Evolutionary conservation across 768 basidiomycete genomes (phyloP).

Genomic region (Mycena albidolilacea): DNA sequence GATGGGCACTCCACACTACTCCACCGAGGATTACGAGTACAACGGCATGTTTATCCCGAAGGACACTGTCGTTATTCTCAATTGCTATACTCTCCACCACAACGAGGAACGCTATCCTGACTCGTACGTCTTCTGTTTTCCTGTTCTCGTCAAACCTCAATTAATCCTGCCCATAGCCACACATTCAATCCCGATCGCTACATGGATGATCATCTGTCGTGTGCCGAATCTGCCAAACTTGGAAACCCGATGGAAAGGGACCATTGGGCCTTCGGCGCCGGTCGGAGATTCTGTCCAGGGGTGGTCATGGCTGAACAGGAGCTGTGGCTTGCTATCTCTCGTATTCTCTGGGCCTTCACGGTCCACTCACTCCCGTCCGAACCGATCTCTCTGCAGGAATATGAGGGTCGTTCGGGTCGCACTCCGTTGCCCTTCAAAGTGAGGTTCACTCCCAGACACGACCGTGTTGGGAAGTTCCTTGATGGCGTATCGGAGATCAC

Average conservation of each 20-base stretch:
- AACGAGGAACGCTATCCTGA: constrained; percentile 47
- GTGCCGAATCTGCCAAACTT: constrained; percentile 51
- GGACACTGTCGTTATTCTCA: constrained; percentile 38
- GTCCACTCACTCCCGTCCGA: not conserved
- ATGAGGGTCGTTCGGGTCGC: not conserved
- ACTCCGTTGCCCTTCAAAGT: not conserved
- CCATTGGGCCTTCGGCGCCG: constrained; percentile 56
- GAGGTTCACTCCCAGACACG: not conserved
- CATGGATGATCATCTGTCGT: constrained; percentile 46
- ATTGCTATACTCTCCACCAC: constrained; percentile 39
- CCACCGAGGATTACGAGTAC: constrained; percentile 46
- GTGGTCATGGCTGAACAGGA: constrained; percentile 52
- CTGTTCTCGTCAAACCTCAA: not conserved
- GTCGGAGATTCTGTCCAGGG: constrained; percentile 52
- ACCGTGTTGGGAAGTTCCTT: too few relatives aligned
- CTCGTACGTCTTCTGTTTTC: constrained; percentile 31
- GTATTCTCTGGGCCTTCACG: constrained; percentile 12
- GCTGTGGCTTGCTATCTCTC: constrained; percentile 52
- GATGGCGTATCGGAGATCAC: too few relatives aligned
- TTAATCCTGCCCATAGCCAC: constrained; percentile 25
- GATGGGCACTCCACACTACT: constrained; percentile 36
- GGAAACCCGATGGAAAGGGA: constrained; percentile 41
- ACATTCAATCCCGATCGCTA: constrained; percentile 54
- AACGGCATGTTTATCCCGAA: constrained; percentile 49
- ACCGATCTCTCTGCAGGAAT: not conserved